Conservation (phyloP, 176 grass and related monocot species). For the Aegilops sharonensis region DNA sequence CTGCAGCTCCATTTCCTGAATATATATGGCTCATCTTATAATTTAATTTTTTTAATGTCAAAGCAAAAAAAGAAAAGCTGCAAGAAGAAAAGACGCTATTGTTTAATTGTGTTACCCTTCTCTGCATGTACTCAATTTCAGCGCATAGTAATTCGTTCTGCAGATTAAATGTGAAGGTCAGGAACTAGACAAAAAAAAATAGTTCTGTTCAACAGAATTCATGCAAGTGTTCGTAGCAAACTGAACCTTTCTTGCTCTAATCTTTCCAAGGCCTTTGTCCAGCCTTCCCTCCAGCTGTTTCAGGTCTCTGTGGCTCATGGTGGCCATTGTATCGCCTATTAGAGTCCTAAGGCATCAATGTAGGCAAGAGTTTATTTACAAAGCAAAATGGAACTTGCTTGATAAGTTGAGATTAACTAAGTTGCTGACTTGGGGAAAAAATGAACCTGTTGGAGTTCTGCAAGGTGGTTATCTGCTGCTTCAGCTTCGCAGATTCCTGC, state of each 20-base stretch:
- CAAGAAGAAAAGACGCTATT: not conserved
- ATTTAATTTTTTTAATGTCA: not conserved
- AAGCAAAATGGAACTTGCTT: not conserved
- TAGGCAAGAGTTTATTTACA: not conserved
- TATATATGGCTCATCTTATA: conserved; percentile 4
- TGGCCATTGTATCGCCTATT: conserved; percentile 53
- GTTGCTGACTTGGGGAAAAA: conserved; percentile 4
- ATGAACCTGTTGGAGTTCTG: conserved; percentile 77
- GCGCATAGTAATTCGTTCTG: conserved; percentile 66
- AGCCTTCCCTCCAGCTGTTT: conserved; percentile 69
- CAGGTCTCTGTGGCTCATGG: conserved; percentile 51
- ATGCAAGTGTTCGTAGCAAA: not conserved
- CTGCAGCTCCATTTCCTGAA: conserved; percentile 71
- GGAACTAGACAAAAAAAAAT: not conserved
- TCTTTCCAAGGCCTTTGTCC: conserved; percentile 74
- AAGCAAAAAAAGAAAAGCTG: conserved; percentile 7
- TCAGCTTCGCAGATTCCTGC: conserved; percentile 79
- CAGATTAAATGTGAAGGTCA: not conserved
- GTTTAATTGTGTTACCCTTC: conserved; percentile 49
- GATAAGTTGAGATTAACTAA: not conserved
- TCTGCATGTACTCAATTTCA: conserved; percentile 58
- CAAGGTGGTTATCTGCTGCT: conserved; percentile 52
- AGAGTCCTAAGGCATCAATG: conserved; percentile 42
- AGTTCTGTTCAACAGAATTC: not conserved
- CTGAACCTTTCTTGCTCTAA: conserved; percentile 84